A percentile compares a stretch with the other conserved stretches of the same genome.
Conservation (phyloP, 352 stramenopile genomes). For the Phytophthora crassamura region DNA sequence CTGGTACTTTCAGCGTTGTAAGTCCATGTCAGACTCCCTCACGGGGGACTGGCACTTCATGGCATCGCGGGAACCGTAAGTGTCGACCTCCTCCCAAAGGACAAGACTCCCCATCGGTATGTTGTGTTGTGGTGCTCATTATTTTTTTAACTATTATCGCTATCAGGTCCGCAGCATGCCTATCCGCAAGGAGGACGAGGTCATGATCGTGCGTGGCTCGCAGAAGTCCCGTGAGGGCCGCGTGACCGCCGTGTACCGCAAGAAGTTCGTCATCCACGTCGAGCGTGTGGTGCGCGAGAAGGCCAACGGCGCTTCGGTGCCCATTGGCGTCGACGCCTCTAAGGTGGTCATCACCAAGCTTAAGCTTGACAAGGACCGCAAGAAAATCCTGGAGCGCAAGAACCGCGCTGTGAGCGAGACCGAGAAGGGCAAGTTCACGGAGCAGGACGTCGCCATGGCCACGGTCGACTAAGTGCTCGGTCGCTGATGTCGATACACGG, state of each 20-base stretch:
- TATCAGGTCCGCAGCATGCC: conserved; percentile 96
- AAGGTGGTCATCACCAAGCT: conserved; percentile 99
- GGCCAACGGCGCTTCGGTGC: conserved; percentile 96
- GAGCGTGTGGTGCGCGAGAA: conserved; percentile 99
- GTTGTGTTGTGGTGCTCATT: conserved; percentile 14
- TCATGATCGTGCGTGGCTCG: conserved; percentile 97
- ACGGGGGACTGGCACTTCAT: conserved; percentile 84
- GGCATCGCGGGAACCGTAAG: conserved; percentile 88
- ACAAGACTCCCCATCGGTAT: not conserved
- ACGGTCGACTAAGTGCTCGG: conserved; percentile 84
- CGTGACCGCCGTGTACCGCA: conserved; percentile 97
- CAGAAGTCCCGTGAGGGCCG: conserved; percentile 99
- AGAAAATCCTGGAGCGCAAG: conserved; percentile 99
- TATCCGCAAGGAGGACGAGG: conserved; percentile 99
- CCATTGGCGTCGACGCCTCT: conserved; percentile 98
- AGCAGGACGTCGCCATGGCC: conserved; percentile 88
- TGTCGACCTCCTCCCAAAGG: conserved; percentile 42
- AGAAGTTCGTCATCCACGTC: conserved; percentile 99
- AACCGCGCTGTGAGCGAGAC: conserved; percentile 86
- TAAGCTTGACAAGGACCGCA: conserved; percentile 99
- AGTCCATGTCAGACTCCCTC: conserved; percentile 83
- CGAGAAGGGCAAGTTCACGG: conserved; percentile 92
- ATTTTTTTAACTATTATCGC: not conserved
- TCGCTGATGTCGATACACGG: conserved; percentile 3
- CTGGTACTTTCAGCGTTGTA: conserved; percentile 88